Evolutionary conservation across 208 protist species (phyloP), one percentile per base, ranked within the genome.

Genomic region (Wallacemonas rigidus): DNA sequence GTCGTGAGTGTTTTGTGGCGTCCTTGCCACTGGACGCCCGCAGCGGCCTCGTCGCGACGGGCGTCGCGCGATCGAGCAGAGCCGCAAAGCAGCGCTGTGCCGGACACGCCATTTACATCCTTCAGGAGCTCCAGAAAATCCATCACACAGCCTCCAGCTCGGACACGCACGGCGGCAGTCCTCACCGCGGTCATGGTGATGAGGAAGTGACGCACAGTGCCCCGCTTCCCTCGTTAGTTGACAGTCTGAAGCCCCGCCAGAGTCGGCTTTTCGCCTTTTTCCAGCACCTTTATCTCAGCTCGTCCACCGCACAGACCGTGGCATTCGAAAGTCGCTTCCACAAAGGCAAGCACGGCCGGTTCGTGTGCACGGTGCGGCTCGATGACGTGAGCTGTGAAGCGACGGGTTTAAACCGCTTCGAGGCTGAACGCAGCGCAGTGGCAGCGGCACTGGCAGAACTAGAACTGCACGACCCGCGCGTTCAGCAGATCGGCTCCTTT

Each of bases 361-460:
- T 84, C 67, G 57, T 71, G 55, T 95, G 91, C 75, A 35, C 72
- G 2, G 64, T 94, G 60, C 38, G 17, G 60, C 35, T 65, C 3
- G 60, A 73, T 60, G 86, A 77, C 26, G 58, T 92, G 12, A 72
- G 47, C 11, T 91, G 86, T 50, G 76, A 81, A n/a, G 88, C 78
- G 26, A 61, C 38, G 2, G 91, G 91, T 12, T 71, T 91, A 38
- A 94, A 91, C 55, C 69, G 88, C 57, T 94, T 93, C 76, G 91
- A 92, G 68, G 86, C 91, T 0, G 77, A 95, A 71, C 81, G 91
- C 2, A 53, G 50, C 1, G 91, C 91, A 3, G 55, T 90, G 67
- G 78, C 84, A 40, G 41, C 54, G 6, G 85, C 77, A 17, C 64
- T 95, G 12, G 47, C 78, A 11, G 76, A 92, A 62, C 63, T 93